A percentile compares a stretch with the other conserved stretches of the same genome.
These are phyloP conservation scores for Mucor mucedo DNA, from an alignment of 371 early-diverging fungal genomes.

Conservation along the genomic window DNA sequence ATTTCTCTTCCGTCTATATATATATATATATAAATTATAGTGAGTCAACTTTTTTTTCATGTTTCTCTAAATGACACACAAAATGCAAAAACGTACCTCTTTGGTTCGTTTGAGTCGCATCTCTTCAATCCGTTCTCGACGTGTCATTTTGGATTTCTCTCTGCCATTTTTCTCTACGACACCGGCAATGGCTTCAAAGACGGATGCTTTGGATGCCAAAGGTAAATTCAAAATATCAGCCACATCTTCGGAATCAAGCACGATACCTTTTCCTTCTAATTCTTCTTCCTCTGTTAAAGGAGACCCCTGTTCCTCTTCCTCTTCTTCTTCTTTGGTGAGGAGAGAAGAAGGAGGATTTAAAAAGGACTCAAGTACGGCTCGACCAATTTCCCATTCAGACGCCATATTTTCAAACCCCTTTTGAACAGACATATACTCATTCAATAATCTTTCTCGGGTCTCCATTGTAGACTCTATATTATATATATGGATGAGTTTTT, in stretches of 20 bases:
- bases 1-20: slow-evolving; percentile 36
- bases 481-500: not conserved
- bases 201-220: slow-evolving; percentile 45
- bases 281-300: slow-evolving; percentile 21
- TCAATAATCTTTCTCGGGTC: slow-evolving; percentile 26
- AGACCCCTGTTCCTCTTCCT: not conserved
- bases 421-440: slow-evolving; percentile 47
- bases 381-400: slow-evolving; percentile 52
- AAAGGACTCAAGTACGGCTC: slow-evolving; percentile 32
- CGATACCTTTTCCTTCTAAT: slow-evolving; percentile 30
- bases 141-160: slow-evolving; percentile 48
- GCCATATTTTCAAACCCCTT: slow-evolving; percentile 42
- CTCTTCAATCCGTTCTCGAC: slow-evolving; percentile 65
- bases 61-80: not conserved
- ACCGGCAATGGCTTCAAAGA: slow-evolving; percentile 52
- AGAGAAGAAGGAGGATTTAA: slow-evolving; percentile 29
- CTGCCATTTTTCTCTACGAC: slow-evolving; percentile 38
- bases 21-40: slow-evolving; percentile 20
- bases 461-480: slow-evolving; percentile 9
- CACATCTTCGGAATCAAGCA: slow-evolving; percentile 41
- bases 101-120: slow-evolving; percentile 56
- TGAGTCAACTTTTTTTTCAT: no score
- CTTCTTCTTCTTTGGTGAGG: slow-evolving; percentile 20
- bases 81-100: slow-evolving; percentile 42
- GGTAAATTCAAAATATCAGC: slow-evolving; percentile 44